Conservation (phyloP, 257 asterid genomes). For the Echium plantagineum region DNA sequence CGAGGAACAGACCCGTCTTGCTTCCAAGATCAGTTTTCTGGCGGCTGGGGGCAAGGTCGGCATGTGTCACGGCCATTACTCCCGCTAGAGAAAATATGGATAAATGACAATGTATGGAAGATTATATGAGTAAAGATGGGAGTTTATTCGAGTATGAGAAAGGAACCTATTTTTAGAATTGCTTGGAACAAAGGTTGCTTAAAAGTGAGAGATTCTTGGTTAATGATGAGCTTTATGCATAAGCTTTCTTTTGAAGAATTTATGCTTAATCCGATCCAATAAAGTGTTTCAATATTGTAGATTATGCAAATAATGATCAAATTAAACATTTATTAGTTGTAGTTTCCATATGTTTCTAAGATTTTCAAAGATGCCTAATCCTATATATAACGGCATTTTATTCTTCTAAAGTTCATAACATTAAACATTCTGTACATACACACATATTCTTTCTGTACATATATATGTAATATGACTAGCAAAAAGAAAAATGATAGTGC, state of each 20-base stretch:
- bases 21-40: conserved; percentile 43
- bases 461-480: too few species aligned
- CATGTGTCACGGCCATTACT: conserved; percentile 93
- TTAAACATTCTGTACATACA: too few species aligned
- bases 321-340: background rate
- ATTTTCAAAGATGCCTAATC: too few species aligned
- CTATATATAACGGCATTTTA: too few species aligned
- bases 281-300: conserved; percentile 4
- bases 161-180: conserved; percentile 39
- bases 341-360: too few species aligned
- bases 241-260: conserved; percentile 16
- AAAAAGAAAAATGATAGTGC: too few species aligned
- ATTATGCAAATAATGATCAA: background rate
- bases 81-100: background rate
- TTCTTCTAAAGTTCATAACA: too few species aligned
- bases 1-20: conserved; percentile 67
- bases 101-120: background rate
- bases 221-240: conserved; percentile 15
- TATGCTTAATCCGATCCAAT: conserved; percentile 7
- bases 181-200: conserved; percentile 97
- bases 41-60: conserved; percentile 60
- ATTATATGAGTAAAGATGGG: background rate
- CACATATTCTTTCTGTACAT: too few species aligned
- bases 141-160: conserved; percentile 7
- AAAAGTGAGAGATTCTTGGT: conserved; percentile 61